Conservation (phyloP, 2,329 filamentous ascomycete genomes). For the Pyricularia grisea region DNA sequence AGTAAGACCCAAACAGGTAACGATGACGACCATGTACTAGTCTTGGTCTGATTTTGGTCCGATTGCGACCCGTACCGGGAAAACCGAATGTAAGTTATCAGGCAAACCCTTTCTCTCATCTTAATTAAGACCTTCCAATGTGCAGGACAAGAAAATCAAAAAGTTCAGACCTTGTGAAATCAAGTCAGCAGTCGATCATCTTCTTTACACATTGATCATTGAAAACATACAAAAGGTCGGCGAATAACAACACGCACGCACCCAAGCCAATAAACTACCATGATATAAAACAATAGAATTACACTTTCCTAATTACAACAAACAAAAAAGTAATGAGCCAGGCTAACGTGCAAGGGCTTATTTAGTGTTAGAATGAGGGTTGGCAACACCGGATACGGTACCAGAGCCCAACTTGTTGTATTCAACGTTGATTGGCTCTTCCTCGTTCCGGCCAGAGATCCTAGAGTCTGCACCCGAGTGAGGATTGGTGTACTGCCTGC, state of each 20-base stretch:
- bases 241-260: background rate
- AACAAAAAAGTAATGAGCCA: background rate
- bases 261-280: background rate
- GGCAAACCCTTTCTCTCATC: background rate
- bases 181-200: background rate
- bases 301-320: background rate
- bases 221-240: background rate
- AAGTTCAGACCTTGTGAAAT: background rate
- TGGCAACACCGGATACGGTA: background rate
- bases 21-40: background rate
- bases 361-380: background rate
- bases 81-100: background rate
- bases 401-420: slow-evolving; percentile 3
- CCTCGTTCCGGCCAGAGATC: background rate
- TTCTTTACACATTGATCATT: background rate
- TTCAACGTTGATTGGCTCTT: background rate
- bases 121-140: background rate
- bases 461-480: background rate
- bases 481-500: background rate
- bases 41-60: background rate
- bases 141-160: background rate
- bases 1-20: background rate
- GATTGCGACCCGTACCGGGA: background rate
- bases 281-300: background rate
- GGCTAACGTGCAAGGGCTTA: background rate